A percentile compares a stretch with the other conserved stretches of the same genome.
phyloP scores from a whole-genome alignment of 495 filamentous ascomycete genomes.

The Podospora didyma region DNA sequence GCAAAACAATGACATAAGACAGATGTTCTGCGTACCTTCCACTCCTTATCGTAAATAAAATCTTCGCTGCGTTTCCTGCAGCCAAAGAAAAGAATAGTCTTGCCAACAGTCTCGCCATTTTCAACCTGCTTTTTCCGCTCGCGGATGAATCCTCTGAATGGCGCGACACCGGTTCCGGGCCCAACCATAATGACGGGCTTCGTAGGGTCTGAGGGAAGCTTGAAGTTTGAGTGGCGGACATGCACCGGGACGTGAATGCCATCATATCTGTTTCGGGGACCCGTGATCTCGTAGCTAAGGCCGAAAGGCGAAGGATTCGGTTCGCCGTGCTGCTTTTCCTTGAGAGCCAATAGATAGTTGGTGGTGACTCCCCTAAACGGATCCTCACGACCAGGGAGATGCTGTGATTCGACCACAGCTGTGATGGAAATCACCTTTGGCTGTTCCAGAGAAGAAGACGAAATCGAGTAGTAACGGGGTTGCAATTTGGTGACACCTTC shows the following conservation, averaged over 20 bases:
- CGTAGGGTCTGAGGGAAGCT: slow-evolving; percentile 89
- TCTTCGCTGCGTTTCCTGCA: slow-evolving; percentile 83
- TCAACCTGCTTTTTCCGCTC: slow-evolving; percentile 80
- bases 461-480: slow-evolving; percentile 98
- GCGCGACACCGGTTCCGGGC: slow-evolving; percentile 94
- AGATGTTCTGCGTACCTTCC: slow-evolving; percentile 61
- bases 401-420: slow-evolving; percentile 83
- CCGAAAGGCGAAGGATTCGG: slow-evolving; percentile 81
- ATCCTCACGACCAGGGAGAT: slow-evolving; percentile 72
- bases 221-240: slow-evolving; percentile 98
- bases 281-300: slow-evolving; percentile 81
- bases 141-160: slow-evolving; percentile 92
- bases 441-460: slow-evolving; percentile 90
- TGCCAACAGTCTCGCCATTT: slow-evolving; percentile 79
- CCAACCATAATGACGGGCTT: slow-evolving; percentile 96
- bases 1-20: not conserved
- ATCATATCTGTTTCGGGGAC: slow-evolving; percentile 94
- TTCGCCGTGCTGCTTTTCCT: slow-evolving; percentile 94
- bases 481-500: slow-evolving; percentile 93
- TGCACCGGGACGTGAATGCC: slow-evolving; percentile 95
- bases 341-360: slow-evolving; percentile 94
- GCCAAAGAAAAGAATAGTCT: slow-evolving; percentile 90
- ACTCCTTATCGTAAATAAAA: slow-evolving; percentile 89
- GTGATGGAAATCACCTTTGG: slow-evolving; percentile 93
- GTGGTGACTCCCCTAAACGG: slow-evolving; percentile 92